Evolutionary conservation across 441 rosid genomes (phyloP), one percentile per base, ranked within the genome.

Genomic region (Pelargonium hybrid): DNA sequence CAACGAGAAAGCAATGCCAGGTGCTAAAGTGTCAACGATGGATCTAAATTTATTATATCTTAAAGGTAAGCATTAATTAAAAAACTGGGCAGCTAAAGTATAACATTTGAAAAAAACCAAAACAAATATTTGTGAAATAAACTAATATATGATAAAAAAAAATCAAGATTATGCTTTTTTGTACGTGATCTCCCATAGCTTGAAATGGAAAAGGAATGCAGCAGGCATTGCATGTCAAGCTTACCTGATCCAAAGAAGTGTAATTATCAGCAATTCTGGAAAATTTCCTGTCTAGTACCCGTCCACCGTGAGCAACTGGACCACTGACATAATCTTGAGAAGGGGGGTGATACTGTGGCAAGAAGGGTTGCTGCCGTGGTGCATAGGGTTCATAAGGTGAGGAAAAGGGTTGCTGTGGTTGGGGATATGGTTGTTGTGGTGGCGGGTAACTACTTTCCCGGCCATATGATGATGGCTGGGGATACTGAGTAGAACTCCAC

Each of bases 221-320:
- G 11, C 0, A 15, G 62, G 9, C 23, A 54, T 54, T 5, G 50
- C n/a, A 70, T 17, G 34, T 29, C 13, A 66, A 68, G 17, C 73
- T 77, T 77, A 94, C 98, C 94, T 94, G 88, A 2, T 88, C 91
- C 71, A 94, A 83, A 57, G 98, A 87, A 67, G 78, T 85, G 86
- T 84, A 94, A 72, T 88, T 69, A 76, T 93, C 98, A 2, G 96
- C 85, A 78, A 93, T 88, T 72, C 81, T 86, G 0, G 97, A 94
- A 71, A 79, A 91, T 83, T 79, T 90, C 64, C 90, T 79, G 4
- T 94, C 96, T 71, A 88, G 81, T 72, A 52, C 84, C 84, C 80
- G 88, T 70, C 71, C 80, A 69, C 80, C 78, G 65, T 57, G 67
- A 17, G 61, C 48, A 4, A 37, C 62, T 4, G 10, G 37, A 31